A percentile compares a stretch with the other conserved stretches of the same genome.
These are phyloP conservation scores for Aspergillus costaricaensis DNA, from an alignment of 2,329 filamentous ascomycete species.

Conservation along the genomic window DNA sequence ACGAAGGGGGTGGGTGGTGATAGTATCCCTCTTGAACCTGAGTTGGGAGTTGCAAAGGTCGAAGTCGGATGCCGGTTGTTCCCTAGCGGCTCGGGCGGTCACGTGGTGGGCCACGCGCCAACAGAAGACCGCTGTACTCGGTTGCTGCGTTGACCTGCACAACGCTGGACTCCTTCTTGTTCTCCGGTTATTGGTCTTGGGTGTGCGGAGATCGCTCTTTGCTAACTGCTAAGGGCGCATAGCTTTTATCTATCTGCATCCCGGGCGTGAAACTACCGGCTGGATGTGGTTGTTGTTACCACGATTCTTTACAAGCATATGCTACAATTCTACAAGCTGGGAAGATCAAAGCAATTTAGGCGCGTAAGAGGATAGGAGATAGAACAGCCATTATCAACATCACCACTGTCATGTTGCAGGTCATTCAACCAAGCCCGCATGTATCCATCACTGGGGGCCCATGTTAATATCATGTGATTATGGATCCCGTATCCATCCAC, in stretches of 20 bases:
- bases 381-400: no score
- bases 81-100: conserved; percentile 36
- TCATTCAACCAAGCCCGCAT: background rate
- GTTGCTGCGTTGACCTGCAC: background rate
- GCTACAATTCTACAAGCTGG: background rate
- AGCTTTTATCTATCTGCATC: background rate
- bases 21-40: conserved; percentile 38
- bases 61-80: conserved; percentile 43
- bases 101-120: conserved; percentile 26
- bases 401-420: no score
- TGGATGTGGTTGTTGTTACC: background rate
- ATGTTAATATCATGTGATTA: conserved; percentile 1
- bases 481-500: background rate
- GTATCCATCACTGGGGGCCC: background rate
- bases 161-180: background rate
- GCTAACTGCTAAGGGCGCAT: background rate
- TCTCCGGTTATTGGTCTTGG: background rate
- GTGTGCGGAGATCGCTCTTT: background rate
- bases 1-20: conserved; percentile 32
- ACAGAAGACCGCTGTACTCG: background rate
- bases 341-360: background rate
- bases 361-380: background rate
- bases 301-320: background rate
- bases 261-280: background rate
- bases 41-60: conserved; percentile 42